A percentile compares a stretch with the other conserved stretches of the same genome.
phyloP scores from a whole-genome alignment of 1,139 yeast genomes.

The Groenewaldozyma auringiensis region DNA sequence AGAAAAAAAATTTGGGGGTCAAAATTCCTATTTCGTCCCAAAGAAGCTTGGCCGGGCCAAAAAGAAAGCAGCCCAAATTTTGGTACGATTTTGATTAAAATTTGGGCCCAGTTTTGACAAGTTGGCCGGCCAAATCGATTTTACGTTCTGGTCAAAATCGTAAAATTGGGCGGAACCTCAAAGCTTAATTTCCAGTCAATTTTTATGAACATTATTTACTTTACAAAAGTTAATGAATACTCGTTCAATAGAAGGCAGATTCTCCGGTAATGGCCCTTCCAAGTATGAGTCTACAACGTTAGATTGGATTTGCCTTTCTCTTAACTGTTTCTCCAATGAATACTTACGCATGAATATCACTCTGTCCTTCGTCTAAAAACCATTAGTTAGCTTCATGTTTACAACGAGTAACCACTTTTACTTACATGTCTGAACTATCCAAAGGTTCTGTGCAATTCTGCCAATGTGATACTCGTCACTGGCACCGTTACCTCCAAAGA shows the following conservation, averaged over 20 bases:
- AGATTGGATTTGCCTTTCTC: background rate
- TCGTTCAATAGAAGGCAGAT: slow-evolving; percentile 32
- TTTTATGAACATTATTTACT: no score
- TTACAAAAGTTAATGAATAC: no score
- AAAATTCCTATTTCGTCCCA: no score
- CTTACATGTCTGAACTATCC: slow-evolving; percentile 37
- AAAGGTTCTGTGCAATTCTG: slow-evolving; percentile 37
- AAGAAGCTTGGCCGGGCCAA: no score
- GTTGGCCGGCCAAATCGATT: no score
- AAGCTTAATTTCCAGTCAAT: no score
- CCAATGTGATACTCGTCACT: slow-evolving; percentile 40
- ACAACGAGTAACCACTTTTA: background rate
- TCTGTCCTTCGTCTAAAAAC: slow-evolving; percentile 35
- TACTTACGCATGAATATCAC: slow-evolving; percentile 35
- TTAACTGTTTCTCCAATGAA: background rate
- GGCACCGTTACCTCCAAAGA: slow-evolving; percentile 40
- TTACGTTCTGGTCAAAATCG: no score
- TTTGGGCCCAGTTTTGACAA: no score
- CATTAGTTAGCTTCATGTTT: slow-evolving; percentile 5
- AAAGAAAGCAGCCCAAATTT: no score
- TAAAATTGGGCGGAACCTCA: no score
- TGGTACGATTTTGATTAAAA: no score
- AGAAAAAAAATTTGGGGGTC: no score
- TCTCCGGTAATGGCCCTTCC: slow-evolving; percentile 40
- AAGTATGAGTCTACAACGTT: slow-evolving; percentile 26